Conservation (phyloP, 1,284 basidiomycete genomes). For the Ustilago sp. region DNA sequence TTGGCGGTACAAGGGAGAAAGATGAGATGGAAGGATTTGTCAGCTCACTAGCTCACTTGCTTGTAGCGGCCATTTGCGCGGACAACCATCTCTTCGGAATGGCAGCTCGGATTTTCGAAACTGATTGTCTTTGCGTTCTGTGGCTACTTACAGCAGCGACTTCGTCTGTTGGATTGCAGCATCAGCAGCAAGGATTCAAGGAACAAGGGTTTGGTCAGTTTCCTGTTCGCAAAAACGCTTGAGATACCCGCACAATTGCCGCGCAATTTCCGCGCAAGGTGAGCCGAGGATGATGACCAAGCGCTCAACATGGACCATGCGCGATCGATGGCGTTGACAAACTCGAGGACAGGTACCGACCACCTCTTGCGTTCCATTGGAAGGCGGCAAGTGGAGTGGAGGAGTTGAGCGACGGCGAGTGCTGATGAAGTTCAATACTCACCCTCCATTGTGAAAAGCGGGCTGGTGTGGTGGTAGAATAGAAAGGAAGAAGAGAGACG, state of each 20-base stretch:
- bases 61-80: neutral
- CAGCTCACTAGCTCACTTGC: conserved; percentile 7
- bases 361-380: neutral
- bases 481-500: conserved; percentile 6
- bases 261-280: too few species aligned
- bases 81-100: neutral
- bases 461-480: conserved; percentile 1
- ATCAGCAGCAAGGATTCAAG: neutral
- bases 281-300: neutral
- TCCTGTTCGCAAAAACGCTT: neutral
- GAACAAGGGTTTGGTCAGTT: conserved; percentile 16
- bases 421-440: conserved; percentile 17
- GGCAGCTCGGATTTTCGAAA: conserved; percentile 1
- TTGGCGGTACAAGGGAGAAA: neutral
- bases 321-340: neutral
- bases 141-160: conserved; percentile 66
- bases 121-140: neutral
- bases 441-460: conserved; percentile 51
- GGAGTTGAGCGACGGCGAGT: conserved; percentile 6
- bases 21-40: conserved; percentile 1
- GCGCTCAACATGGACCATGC: neutral
- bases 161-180: conserved; percentile 58
- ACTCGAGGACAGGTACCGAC: neutral
- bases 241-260: too few species aligned
- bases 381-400: conserved; percentile 2